Evolutionary conservation across 768 basidiomycete species (phyloP).

Genomic region (Mycena chlorophos): DNA sequence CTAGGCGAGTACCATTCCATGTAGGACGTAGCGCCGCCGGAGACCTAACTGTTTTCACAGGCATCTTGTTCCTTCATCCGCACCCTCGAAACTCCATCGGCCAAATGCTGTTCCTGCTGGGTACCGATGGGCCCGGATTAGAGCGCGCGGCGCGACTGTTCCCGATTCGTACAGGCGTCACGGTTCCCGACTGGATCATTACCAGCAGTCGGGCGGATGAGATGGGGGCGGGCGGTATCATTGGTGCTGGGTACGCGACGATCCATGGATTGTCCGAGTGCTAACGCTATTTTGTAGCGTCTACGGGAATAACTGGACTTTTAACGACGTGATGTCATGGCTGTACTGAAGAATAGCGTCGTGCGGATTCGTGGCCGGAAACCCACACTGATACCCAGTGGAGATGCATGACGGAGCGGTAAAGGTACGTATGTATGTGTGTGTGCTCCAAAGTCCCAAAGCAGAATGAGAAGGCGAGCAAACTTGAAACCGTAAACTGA

Average conservation of each 20-base stretch:
- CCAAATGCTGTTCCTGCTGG: slow-evolving; percentile 57
- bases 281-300: slow-evolving; percentile 30
- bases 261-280: not conserved
- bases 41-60: slow-evolving; percentile 21
- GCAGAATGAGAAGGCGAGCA: too few species aligned
- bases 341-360: slow-evolving; percentile 27
- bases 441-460: too few species aligned
- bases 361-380: not conserved
- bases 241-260: slow-evolving; percentile 69
- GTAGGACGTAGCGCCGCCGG: slow-evolving; percentile 21
- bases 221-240: slow-evolving; percentile 69
- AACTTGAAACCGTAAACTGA: too few species aligned
- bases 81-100: slow-evolving; percentile 45
- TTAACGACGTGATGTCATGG: slow-evolving; percentile 53
- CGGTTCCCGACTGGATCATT: slow-evolving; percentile 78
- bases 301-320: slow-evolving; percentile 42
- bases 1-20: slow-evolving; percentile 31
- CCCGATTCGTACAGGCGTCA: slow-evolving; percentile 79
- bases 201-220: slow-evolving; percentile 52
- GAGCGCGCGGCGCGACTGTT: slow-evolving; percentile 75
- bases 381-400: not conserved
- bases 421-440: too few species aligned
- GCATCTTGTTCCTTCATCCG: slow-evolving; percentile 68
- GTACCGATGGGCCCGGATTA: slow-evolving; percentile 54
- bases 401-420: too few species aligned